These are phyloP conservation scores for Beauveria brongniartii DNA, from an alignment of 2,329 filamentous ascomycete species.

Conservation along the genomic window DNA sequence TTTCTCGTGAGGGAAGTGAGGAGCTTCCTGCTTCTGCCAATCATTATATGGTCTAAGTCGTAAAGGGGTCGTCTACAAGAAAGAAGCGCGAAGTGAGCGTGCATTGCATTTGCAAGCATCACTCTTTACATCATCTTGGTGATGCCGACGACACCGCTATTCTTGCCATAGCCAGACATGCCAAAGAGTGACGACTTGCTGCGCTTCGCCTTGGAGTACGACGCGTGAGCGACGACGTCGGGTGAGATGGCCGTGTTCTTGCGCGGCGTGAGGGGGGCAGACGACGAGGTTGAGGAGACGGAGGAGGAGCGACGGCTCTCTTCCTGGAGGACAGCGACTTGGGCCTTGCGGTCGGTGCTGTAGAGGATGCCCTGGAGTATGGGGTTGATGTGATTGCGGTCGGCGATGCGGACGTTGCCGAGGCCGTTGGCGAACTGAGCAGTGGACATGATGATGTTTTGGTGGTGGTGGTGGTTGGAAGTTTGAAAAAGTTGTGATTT, in stretches of 20 bases:
- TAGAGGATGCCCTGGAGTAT: constrained; percentile 15
- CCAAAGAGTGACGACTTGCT: constrained; percentile 1
- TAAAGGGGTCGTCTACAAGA: neutral
- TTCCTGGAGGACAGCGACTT: constrained; percentile 6
- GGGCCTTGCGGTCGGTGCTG: constrained; percentile 11
- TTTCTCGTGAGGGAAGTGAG: neutral
- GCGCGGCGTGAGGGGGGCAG: neutral
- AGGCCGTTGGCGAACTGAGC: constrained; percentile 6
- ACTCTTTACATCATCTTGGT: neutral
- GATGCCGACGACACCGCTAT: neutral
- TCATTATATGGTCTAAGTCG: constrained; percentile 6
- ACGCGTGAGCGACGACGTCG: neutral
- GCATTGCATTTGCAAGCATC: neutral
- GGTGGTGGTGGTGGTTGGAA: neutral
- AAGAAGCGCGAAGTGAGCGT: neutral
- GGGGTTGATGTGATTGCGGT: constrained; percentile 15
- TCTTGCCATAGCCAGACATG: constrained; percentile 3
- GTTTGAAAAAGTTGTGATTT: neutral
- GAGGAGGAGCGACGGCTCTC: constrained; percentile 9
- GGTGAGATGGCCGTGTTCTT: neutral
- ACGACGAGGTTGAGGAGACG: neutral
- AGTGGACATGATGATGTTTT: neutral
- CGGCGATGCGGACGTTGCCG: constrained; percentile 8
- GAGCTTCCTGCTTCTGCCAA: constrained; percentile 2
- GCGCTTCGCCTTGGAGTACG: constrained; percentile 2